These are phyloP conservation scores for Aspergillus pseudoglaucus DNA, from an alignment of 2,329 filamentous ascomycete genomes.

Conservation along the genomic window DNA sequence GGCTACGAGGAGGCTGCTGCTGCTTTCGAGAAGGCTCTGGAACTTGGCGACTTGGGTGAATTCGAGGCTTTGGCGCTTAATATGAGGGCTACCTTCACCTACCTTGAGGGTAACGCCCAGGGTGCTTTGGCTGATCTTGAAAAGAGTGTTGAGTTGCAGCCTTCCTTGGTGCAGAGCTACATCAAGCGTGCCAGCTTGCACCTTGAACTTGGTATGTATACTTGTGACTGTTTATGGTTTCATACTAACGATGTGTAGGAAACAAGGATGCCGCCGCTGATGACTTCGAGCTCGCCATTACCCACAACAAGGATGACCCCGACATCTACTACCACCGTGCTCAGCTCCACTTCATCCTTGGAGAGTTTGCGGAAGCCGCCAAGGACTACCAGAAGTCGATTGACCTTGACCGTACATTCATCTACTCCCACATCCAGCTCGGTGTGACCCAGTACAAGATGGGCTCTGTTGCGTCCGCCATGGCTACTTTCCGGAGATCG, in stretches of 20 bases:
- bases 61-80: conserved; percentile 91
- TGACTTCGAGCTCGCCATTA: conserved; percentile 80
- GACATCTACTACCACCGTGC: conserved; percentile 99
- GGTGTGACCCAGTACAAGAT: conserved; percentile 99
- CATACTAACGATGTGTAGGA: conserved; percentile 45
- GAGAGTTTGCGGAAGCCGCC: conserved; percentile 84
- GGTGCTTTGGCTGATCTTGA: conserved; percentile 78
- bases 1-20: conserved; percentile 83
- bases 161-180: conserved; percentile 86
- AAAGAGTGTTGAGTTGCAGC: conserved; percentile 87
- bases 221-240: neutral
- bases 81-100: conserved; percentile 92
- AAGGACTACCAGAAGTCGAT: conserved; percentile 99
- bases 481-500: conserved; percentile 95
- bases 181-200: conserved; percentile 99
- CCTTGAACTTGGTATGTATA: conserved; percentile 70
- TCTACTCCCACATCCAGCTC: conserved; percentile 98
- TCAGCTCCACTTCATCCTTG: conserved; percentile 95
- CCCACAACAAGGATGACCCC: conserved; percentile 79
- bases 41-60: conserved; percentile 71
- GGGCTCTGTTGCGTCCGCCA: conserved; percentile 93
- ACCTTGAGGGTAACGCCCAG: conserved; percentile 80
- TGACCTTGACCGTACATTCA: conserved; percentile 89
- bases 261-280: conserved; percentile 78
- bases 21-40: conserved; percentile 81